Conservation (phyloP, 371 early-diverging fungal genomes). For the Rhizopus delemar region DNA sequence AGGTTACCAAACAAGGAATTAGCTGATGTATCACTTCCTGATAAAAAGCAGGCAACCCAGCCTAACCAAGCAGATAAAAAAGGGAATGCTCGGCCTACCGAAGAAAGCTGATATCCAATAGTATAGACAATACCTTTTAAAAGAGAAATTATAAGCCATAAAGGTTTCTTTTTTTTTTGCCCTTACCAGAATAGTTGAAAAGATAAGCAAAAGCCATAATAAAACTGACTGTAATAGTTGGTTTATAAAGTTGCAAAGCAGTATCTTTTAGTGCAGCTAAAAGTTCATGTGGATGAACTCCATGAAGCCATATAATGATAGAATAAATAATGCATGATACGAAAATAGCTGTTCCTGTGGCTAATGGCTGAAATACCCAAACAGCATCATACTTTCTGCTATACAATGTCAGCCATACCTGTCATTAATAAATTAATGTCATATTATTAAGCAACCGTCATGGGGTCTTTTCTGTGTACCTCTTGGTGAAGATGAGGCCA, state of each 20-base stretch:
- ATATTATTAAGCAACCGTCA: too few species aligned
- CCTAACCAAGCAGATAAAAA: constrained; percentile 48
- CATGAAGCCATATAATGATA: constrained; percentile 27
- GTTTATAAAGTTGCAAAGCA: constrained; percentile 34
- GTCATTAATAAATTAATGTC: neutral
- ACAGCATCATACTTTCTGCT: constrained; percentile 42
- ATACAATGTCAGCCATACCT: constrained; percentile 43
- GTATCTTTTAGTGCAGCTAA: constrained; percentile 25
- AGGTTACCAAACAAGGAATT: constrained; percentile 47
- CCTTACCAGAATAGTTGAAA: constrained; percentile 40
- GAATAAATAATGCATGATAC: constrained; percentile 28
- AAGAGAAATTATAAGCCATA: neutral
- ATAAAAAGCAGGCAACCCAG: constrained; percentile 49
- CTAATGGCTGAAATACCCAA: constrained; percentile 46
- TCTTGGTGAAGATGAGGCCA: constrained; percentile 42
- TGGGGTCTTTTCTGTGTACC: constrained; percentile 6
- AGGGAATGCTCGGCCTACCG: constrained; percentile 44
- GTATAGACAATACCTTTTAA: constrained; percentile 45
- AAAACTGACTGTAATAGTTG: constrained; percentile 41
- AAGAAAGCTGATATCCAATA: constrained; percentile 39
- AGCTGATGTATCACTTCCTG: constrained; percentile 48
- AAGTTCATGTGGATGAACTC: constrained; percentile 24
- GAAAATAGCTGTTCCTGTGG: constrained; percentile 46
- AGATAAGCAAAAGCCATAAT: constrained; percentile 52
- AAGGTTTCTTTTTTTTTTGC: neutral